phyloP scores from a whole-genome alignment of 2,329 filamentous ascomycete genomes.

The Colletotrichum tofieldiae region DNA sequence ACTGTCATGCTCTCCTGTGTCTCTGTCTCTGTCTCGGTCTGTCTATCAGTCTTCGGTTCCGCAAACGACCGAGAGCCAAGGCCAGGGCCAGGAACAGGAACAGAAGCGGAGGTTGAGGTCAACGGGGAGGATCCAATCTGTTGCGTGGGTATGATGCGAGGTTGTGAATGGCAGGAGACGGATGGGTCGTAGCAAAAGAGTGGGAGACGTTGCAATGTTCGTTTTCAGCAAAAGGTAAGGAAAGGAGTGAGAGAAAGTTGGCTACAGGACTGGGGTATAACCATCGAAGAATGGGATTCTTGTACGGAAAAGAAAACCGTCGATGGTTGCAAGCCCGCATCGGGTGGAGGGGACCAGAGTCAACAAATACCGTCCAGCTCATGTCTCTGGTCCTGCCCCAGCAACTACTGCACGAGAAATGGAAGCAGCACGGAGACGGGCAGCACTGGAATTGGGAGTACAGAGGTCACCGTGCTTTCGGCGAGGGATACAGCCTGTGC shows the following conservation, averaged over 20 bases:
- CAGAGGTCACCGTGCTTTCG: constrained; percentile 40
- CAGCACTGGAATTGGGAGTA: constrained; percentile 35
- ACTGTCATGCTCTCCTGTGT: constrained; percentile 38
- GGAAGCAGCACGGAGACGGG: constrained; percentile 36
- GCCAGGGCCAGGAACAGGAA: constrained; percentile 26
- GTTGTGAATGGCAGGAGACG: constrained; percentile 20
- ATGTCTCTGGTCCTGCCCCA: constrained; percentile 41
- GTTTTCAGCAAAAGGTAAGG: constrained; percentile 26
- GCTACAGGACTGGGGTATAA: constrained; percentile 29
- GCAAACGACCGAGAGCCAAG: constrained; percentile 33
- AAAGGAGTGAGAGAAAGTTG: constrained; percentile 36
- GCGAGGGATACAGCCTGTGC: constrained; percentile 34
- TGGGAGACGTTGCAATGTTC: constrained; percentile 27
- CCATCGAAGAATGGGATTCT: constrained; percentile 43
- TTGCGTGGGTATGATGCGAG: constrained; percentile 21
- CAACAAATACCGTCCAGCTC: constrained; percentile 42
- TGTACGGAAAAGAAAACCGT: constrained; percentile 43
- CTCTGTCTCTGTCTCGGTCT: constrained; percentile 15
- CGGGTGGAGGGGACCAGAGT: constrained; percentile 36
- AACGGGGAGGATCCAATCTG: constrained; percentile 19
- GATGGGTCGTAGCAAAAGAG: constrained; percentile 9
- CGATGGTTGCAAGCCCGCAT: constrained; percentile 40
- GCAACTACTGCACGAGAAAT: constrained; percentile 41
- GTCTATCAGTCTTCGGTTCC: constrained; percentile 24
- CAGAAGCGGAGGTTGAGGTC: constrained; percentile 14